Percentiles rank a stretch among this genome's conserved stretches.
These are phyloP conservation scores for Metarhizium guizhouense DNA, from an alignment of 2,329 filamentous ascomycete genomes.

Conservation along the genomic window DNA sequence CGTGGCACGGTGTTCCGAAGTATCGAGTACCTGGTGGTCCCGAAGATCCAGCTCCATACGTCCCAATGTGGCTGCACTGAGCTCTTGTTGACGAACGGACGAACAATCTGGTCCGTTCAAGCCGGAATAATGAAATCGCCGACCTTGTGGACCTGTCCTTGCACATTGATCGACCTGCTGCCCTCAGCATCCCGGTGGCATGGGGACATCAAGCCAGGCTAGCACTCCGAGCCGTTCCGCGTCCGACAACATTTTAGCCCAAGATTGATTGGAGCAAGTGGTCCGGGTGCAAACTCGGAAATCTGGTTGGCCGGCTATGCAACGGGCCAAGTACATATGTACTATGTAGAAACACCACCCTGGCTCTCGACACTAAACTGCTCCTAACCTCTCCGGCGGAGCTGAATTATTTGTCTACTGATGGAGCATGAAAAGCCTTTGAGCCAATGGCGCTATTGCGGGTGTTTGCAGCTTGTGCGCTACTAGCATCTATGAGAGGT, in stretches of 20 bases:
- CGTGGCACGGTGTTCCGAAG: too few species aligned
- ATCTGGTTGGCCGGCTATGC: not conserved
- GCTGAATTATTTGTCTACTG: too few species aligned
- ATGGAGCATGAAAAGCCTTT: too few species aligned
- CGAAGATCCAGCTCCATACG: not conserved
- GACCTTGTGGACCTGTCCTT: not conserved
- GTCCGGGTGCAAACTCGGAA: not conserved
- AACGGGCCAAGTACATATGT: not conserved
- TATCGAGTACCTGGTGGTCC: not conserved
- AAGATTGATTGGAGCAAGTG: too few species aligned
- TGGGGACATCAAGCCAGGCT: constrained; percentile 1
- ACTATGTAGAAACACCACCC: too few species aligned
- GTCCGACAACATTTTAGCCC: constrained; percentile 6
- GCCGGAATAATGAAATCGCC: not conserved
- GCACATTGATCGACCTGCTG: not conserved
- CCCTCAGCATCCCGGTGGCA: not conserved
- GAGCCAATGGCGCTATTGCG: too few species aligned
- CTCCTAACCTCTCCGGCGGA: not conserved
- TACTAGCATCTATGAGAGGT: too few species aligned
- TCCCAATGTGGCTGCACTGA: not conserved
- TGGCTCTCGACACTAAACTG: not conserved
- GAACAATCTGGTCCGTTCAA: not conserved
- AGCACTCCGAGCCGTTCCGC: constrained; percentile 13
- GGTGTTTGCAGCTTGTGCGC: too few species aligned
- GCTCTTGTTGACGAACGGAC: not conserved